A percentile compares a stretch with the other conserved stretches of the same genome.
These are phyloP conservation scores for Tylopilus plumbeoviolaceoides DNA, from an alignment of 768 basidiomycete genomes.

Conservation along the genomic window DNA sequence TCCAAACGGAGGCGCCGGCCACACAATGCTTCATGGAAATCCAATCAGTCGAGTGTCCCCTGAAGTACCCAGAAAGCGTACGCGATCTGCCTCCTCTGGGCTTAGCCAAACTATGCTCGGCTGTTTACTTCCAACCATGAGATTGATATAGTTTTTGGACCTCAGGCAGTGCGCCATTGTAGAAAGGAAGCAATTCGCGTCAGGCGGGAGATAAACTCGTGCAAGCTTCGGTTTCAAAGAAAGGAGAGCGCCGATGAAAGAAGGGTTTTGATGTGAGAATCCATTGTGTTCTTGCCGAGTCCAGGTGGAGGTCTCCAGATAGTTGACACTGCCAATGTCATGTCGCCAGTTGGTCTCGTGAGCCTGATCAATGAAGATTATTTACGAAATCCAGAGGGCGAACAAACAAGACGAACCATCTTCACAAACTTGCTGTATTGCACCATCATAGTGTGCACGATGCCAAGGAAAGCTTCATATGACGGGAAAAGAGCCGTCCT, in stretches of 20 bases:
- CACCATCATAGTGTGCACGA: conserved; percentile 86
- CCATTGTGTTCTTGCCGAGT: conserved; percentile 86
- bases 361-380: conserved; percentile 28
- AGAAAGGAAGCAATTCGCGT: conserved; percentile 82
- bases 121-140: conserved; percentile 88
- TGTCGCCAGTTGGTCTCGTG: conserved; percentile 69
- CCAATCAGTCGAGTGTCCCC: neutral
- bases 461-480: conserved; percentile 90
- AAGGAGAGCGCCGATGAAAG: conserved; percentile 84
- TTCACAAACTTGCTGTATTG: conserved; percentile 88
- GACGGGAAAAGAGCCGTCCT: conserved; percentile 82
- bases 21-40: conserved; percentile 65
- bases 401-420: conserved; percentile 50
- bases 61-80: conserved; percentile 27
- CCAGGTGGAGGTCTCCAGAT: conserved; percentile 87
- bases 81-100: conserved; percentile 69
- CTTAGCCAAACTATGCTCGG: conserved; percentile 76
- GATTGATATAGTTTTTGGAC: conserved; percentile 81
- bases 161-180: conserved; percentile 81
- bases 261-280: conserved; percentile 84
- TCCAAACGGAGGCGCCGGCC: conserved; percentile 85
- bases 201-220: conserved; percentile 84
- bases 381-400: neutral
- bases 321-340: conserved; percentile 72
- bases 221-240: conserved; percentile 67